phyloP scores from a whole-genome alignment of 345 rosid genomes.

The Cardamine resedifolia region DNA sequence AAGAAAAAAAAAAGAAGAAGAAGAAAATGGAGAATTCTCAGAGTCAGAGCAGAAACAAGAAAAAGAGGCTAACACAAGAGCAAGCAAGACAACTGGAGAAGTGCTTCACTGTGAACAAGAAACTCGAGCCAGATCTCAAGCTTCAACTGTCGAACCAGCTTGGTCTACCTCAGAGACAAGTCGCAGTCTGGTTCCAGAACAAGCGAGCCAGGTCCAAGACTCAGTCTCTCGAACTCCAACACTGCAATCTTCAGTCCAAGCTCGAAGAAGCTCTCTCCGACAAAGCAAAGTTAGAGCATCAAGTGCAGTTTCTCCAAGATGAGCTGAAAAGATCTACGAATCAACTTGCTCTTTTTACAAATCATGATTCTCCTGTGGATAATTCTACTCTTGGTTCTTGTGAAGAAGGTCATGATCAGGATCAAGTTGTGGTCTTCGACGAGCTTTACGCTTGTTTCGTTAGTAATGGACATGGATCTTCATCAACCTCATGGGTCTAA shows the following conservation, averaged over 20 bases:
- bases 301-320: slow-evolving; percentile 59
- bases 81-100: slow-evolving; percentile 73
- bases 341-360: slow-evolving; percentile 40
- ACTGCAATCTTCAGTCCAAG: slow-evolving; percentile 50
- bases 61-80: slow-evolving; percentile 67
- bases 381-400: slow-evolving; percentile 38
- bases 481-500: slow-evolving; percentile 48
- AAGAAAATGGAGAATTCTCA: slow-evolving; percentile 27
- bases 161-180: slow-evolving; percentile 72
- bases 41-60: slow-evolving; percentile 36
- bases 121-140: slow-evolving; percentile 73
- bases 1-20: not conserved
- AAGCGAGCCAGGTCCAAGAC: slow-evolving; percentile 90
- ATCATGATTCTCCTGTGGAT: slow-evolving; percentile 33
- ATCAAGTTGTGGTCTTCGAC: slow-evolving; percentile 52
- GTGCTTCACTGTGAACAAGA: slow-evolving; percentile 65
- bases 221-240: slow-evolving; percentile 68
- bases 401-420: slow-evolving; percentile 35
- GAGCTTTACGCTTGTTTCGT: slow-evolving; percentile 72
- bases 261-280: slow-evolving; percentile 57
- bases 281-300: slow-evolving; percentile 60
- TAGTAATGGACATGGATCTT: slow-evolving; percentile 46
- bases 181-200: slow-evolving; percentile 96
- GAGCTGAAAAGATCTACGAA: slow-evolving; percentile 60
- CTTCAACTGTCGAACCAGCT: slow-evolving; percentile 66